Evolutionary conservation across 2,329 filamentous ascomycete genomes (phyloP), one percentile per base, ranked within the genome.

Genomic region (Phyllosticta paracitricarpa): DNA sequence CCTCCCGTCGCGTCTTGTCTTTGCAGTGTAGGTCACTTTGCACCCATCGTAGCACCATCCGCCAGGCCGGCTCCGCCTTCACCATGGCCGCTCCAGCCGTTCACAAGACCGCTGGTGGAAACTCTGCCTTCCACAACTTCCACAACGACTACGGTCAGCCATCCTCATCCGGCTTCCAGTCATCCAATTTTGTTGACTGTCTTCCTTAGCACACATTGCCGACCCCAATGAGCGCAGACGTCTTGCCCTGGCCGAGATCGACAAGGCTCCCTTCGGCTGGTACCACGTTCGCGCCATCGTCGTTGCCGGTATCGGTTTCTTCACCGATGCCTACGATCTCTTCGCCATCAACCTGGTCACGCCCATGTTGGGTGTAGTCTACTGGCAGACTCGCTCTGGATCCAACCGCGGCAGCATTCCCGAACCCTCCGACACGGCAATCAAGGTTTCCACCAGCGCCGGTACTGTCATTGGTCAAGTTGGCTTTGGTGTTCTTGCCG

Each of bases 271-370:
- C 3, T 92, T 93, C 64, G 87, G 89, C 69, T 93, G 72, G 89
- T 90, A 91, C 73, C 89, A 94, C 71, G 84, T 93, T 60, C 83
- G 89, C 55, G 89, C 89, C 64, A 83, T 89, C 63, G 75, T 89
- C 26, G 89, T 94, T 26, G 89, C 89, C 35, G 89, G 90, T 69
- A 87, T 92, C 62, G 90, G 89, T 69, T 95, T 95, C 84, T 94
- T 94, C 77, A 93, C 89, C 14, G 90, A 94, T 71, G 88, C 87
- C 17, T 93, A 93, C 75, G 71, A 73, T 58, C 70, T 75, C 33
- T 94, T 94, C 73, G 85, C 87, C 69, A 87, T 88, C 67, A 87
- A 85, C 65, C 78, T 91, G 70, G 78, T 87, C 64, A 89, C 87
- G 28, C 79, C 82, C 64, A 89, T 91, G 86, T 73, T 91, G 61